These are phyloP conservation scores for Celoporthe dispersa DNA, from an alignment of 2,329 filamentous ascomycete genomes.

Conservation along the genomic window DNA sequence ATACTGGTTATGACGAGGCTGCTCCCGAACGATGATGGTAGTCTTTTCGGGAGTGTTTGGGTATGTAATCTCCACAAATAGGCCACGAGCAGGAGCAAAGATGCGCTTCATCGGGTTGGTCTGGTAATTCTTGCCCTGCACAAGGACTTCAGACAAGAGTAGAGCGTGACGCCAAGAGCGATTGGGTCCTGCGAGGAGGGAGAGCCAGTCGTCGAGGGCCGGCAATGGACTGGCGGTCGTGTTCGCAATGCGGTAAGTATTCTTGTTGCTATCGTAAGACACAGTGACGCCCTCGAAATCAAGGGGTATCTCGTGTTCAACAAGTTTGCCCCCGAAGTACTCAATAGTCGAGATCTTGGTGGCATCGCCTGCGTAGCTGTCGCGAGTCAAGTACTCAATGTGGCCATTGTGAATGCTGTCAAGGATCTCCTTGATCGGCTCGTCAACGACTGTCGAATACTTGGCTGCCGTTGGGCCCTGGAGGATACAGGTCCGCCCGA, in stretches of 20 bases:
- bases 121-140: slow-evolving; percentile 96
- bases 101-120: slow-evolving; percentile 94
- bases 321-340: slow-evolving; percentile 91
- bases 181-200: slow-evolving; percentile 80
- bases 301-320: slow-evolving; percentile 70
- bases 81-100: slow-evolving; percentile 81
- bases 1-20: slow-evolving; percentile 82
- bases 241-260: slow-evolving; percentile 81
- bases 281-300: slow-evolving; percentile 88
- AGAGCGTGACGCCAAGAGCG: slow-evolving; percentile 95
- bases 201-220: slow-evolving; percentile 80
- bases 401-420: slow-evolving; percentile 89
- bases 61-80: slow-evolving; percentile 85
- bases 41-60: slow-evolving; percentile 85
- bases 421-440: slow-evolving; percentile 93
- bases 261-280: slow-evolving; percentile 77
- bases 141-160: slow-evolving; percentile 89
- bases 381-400: slow-evolving; percentile 76
- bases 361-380: slow-evolving; percentile 78
- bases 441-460: slow-evolving; percentile 87
- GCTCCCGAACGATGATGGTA: slow-evolving; percentile 84
- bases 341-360: slow-evolving; percentile 81
- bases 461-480: slow-evolving; percentile 92
- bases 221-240: slow-evolving; percentile 77
- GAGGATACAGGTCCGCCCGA: slow-evolving; percentile 92